Evolutionary conservation across 805 yeast genomes (phyloP), one percentile per base, ranked within the genome.

Genomic region (Candida chilensis): DNA sequence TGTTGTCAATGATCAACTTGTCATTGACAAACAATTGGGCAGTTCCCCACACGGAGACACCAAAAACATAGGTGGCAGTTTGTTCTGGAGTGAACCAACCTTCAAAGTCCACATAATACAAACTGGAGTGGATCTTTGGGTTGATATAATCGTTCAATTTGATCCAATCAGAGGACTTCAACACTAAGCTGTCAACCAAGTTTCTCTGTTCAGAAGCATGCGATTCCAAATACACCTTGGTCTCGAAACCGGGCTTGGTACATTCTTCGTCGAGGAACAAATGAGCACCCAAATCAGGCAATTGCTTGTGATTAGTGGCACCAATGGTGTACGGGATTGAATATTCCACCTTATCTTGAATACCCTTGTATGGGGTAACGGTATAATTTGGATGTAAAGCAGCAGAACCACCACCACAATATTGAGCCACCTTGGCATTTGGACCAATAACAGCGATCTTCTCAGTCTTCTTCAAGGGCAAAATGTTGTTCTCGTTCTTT

Each of bases 361-460:
- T 54, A 10, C 55, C 59, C 13, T 56, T 60, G 26, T 35, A 58
- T 4, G 63, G 63, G n/a, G 60, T 48, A 9, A 54, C 40, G 22
- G 44, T 42, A 39, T 54, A 55, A 30, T 54, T 40, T n/a, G 52
- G 45, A 30, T 38, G 41, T 43, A 57, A 40, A 5, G 59, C 39
- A 27, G 64, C 63, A 24, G 60, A 54, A 10, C 64, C 64, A 29
- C 64, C 64, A 22, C 64, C 64, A 9, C 60, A 53, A 30, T 51
- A 54, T 32, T 54, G 59, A 15, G 56, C 38, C 16, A 37, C 49
- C 37, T 56, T 57, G 20, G 54, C 62, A 32, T 54, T 55, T 16
- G 64, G 64, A 2, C 64, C 64, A 33, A 57, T 54, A 14, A 58
- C 46, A 12, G 61, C 64, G 17, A 55, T 44, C 9, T 37, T 47